A percentile compares a stretch with the other conserved stretches of the same genome.
Evolutionary conservation across 2,329 filamentous ascomycete species (phyloP).

Genomic region (Calonectria pseudoreteaudii): DNA sequence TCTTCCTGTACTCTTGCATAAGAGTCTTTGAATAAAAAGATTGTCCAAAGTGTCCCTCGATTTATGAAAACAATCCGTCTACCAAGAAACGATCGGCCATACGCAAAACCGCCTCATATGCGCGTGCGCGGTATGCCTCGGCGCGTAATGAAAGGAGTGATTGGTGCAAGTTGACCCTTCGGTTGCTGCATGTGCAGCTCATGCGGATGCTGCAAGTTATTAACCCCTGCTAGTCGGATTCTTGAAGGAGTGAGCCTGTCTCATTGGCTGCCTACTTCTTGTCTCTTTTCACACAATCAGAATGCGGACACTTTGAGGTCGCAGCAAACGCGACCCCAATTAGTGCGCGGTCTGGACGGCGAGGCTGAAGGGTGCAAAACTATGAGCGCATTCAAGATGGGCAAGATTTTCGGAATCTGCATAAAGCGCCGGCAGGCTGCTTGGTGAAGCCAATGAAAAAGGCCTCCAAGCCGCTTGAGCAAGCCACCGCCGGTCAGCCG

Average conservation of each 20-base stretch:
- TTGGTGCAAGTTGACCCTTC: neutral
- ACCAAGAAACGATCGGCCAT: neutral
- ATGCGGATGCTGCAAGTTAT: neutral
- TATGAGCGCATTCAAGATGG: neutral
- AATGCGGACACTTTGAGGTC: neutral
- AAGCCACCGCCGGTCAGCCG: neutral
- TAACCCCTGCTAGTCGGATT: neutral
- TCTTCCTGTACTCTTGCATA: neutral
- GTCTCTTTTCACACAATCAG: neutral
- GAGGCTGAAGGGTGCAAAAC: neutral
- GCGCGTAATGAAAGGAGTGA: neutral
- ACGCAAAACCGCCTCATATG: neutral
- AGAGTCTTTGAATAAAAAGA: neutral
- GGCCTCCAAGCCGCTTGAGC: neutral
- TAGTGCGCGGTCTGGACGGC: neutral
- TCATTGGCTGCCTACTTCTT: neutral
- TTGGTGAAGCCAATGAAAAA: neutral
- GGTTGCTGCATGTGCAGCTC: neutral
- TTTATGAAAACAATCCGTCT: neutral
- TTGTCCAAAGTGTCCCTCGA: neutral
- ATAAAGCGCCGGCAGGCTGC: neutral
- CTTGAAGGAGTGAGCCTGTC: neutral
- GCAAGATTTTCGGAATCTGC: neutral
- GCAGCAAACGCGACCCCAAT: neutral
- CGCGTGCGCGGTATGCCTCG: neutral